These are phyloP conservation scores for Ophiocordyceps polyrhachis-furcata DNA, from an alignment of 2,329 filamentous ascomycete genomes.

Conservation along the genomic window DNA sequence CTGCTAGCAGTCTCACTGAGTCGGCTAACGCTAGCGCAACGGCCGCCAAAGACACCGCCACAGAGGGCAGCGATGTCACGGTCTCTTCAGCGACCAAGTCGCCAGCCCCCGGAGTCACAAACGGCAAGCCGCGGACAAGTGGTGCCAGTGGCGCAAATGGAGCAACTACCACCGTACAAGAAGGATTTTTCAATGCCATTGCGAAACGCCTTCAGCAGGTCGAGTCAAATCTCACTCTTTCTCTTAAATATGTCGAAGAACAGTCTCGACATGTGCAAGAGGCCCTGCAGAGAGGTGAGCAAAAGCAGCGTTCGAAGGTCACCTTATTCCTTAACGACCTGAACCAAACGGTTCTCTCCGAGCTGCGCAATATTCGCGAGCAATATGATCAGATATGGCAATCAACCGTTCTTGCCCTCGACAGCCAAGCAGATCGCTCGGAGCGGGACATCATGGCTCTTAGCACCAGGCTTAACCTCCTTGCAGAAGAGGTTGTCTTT, in stretches of 20 bases:
- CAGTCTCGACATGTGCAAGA: constrained; percentile 83
- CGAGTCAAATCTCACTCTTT: constrained; percentile 82
- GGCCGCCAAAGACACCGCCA: background rate
- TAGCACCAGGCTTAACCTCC: constrained; percentile 58
- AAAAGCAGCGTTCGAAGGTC: constrained; percentile 69
- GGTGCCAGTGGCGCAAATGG: constrained; percentile 10
- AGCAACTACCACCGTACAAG: constrained; percentile 66
- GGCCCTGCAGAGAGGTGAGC: constrained; percentile 71
- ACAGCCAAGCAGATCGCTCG: constrained; percentile 71
- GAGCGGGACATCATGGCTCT: constrained; percentile 71
- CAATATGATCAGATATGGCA: constrained; percentile 97
- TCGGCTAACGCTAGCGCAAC: background rate
- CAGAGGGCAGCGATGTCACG: constrained; percentile 2
- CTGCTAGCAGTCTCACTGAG: background rate
- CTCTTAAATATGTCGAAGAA: constrained; percentile 89
- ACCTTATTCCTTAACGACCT: constrained; percentile 63
- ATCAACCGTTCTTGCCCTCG: constrained; percentile 78
- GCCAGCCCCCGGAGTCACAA: constrained; percentile 3
- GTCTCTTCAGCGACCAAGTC: constrained; percentile 1
- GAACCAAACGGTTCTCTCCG: constrained; percentile 72
- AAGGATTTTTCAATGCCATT: constrained; percentile 94
- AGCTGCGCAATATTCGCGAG: constrained; percentile 57
- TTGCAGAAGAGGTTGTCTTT: constrained; percentile 82
- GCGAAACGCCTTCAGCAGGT: constrained; percentile 82
- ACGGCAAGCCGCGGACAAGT: constrained; percentile 11